Base-by-base conservation (phyloP, 768 basidiomycete species). In the Kwoniella shandongensis region DNA sequence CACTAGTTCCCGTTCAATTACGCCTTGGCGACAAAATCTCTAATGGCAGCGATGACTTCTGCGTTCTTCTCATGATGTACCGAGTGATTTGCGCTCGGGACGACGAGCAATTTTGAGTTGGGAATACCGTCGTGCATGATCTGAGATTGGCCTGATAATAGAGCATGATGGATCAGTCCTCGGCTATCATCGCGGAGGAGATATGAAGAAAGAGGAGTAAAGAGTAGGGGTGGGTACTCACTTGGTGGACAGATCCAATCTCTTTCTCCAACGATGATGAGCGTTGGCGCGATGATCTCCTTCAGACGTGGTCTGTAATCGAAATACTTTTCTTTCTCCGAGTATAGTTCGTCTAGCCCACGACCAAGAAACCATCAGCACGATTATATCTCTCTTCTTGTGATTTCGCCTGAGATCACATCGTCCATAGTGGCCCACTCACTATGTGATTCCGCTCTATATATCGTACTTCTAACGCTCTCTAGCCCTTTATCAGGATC, bases 231-330 rank as follows among this genome's bases (percentile, higher is more conserved):
- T 15, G 20, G 6, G 18, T 2, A 53, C 61, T 47, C 26, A 64
- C 62, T 52, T 13, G 58, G 62, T 1, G 62, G 54, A 39, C 62
- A 64, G 25, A 64, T 60, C 62, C 62, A 64, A 40, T 64, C 62
- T 32, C 52, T 48, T 22, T 51, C 58, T 22, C 62, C 62, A 11
- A 64, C 62, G 12, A 64, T 39, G 23, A 64, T 60, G 49, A 64
- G 29, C 2, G 62, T 64, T n/a, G 53, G 49, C 5, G 53, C 47
- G 6, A 23, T 54, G 29, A 63, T 59, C 35, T 63, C 52, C 10
- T 51, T 47, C 36, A 63, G 17, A 41, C 53, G 30, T 12, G 51
- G 35, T 30, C 62, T 32, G 42, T 59, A 63, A 38, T 63, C 62
- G 49, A 63, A 63, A 25, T 63, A 63, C 27, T 63, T 63, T 25